Evolutionary conservation across 208 protist genomes (phyloP), one percentile per base, ranked within the genome.

Genomic region (Hexamita inflata): DNA sequence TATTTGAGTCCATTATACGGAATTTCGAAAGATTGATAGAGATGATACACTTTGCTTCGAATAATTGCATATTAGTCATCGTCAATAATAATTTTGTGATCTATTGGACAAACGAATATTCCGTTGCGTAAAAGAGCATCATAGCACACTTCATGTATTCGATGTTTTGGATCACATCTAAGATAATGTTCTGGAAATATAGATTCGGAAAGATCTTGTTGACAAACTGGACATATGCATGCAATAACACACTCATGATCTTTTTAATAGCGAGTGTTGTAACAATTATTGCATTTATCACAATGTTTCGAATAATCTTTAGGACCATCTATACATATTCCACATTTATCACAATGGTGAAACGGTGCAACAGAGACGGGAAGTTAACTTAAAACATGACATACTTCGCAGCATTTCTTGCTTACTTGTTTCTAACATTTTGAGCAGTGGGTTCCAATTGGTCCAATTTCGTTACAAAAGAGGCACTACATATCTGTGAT

Each of bases 11-110:
- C n/a, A n/a, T n/a, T n/a, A n/a, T n/a, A n/a, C n/a, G n/a, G n/a
- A n/a, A n/a, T n/a, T n/a, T n/a, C n/a, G n/a, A n/a, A n/a, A n/a
- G n/a, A n/a, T n/a, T n/a, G n/a, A n/a, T n/a, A n/a, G n/a, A n/a
- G n/a, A n/a, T n/a, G n/a, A n/a, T n/a, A n/a, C n/a, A n/a, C n/a
- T n/a, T n/a, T n/a, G n/a, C n/a, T n/a, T n/a, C n/a, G n/a, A n/a
- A n/a, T n/a, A n/a, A 62, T 62, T 35, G 29, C 59, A 62, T 62
- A 62, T 29, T 35, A 35, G 13, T 32, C 13, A 13, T 35, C 32
- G n/a, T 62, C 59, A 38, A 62, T 38, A 26, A 62, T 62, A 62
- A 62, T 62, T 35, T 62, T 62, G 28, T 62, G 59, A 35, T 62
- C 59, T 35, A 62, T 4, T 15, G 59, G 59, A 62, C 59, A 62